Conservation (phyloP, 176 grass and related monocot species). For the Oryza australiensis region DNA sequence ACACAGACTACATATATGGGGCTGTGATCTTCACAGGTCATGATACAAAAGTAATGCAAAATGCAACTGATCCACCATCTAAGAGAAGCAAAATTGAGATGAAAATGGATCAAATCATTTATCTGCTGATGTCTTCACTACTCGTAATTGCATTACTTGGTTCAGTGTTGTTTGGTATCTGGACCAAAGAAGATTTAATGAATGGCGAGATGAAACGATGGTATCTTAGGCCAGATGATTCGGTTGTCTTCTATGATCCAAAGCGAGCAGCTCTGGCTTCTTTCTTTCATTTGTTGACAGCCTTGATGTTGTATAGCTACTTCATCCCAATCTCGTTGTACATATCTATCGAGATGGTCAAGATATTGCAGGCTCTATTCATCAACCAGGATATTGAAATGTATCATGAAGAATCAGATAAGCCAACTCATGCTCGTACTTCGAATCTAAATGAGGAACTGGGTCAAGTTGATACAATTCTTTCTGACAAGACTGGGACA, state of each 20-base stretch:
- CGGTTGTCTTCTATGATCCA: conserved; percentile 72
- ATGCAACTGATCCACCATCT: conserved; percentile 86
- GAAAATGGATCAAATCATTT: conserved; percentile 94
- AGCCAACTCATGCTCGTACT: conserved; percentile 82
- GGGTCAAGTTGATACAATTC: conserved; percentile 95
- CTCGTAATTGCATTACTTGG: conserved; percentile 74
- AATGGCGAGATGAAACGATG: conserved; percentile 66
- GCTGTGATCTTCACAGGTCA: conserved; percentile 92
- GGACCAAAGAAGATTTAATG: conserved; percentile 73
- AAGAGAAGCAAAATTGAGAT: conserved; percentile 96
- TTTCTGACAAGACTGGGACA: conserved; percentile 97
- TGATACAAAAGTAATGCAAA: conserved; percentile 98
- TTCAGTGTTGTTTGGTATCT: conserved; percentile 89
- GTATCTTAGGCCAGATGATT: conserved; percentile 82
- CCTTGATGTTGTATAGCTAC: conserved; percentile 94
- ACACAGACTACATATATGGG: conserved; percentile 92
- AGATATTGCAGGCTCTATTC: conserved; percentile 91
- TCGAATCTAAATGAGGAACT: conserved; percentile 97
- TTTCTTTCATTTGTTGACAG: conserved; percentile 87
- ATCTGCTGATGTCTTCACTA: conserved; percentile 67
- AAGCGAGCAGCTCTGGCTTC: conserved; percentile 59
- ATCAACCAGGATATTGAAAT: conserved; percentile 89
- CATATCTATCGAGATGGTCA: conserved; percentile 98
- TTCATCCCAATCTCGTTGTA: conserved; percentile 99
- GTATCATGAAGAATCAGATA: conserved; percentile 96